A percentile compares a stretch with the other conserved stretches of the same genome.
These are phyloP conservation scores for Polyporus tsugae DNA, from an alignment of 1,284 basidiomycete species.

Conservation along the genomic window DNA sequence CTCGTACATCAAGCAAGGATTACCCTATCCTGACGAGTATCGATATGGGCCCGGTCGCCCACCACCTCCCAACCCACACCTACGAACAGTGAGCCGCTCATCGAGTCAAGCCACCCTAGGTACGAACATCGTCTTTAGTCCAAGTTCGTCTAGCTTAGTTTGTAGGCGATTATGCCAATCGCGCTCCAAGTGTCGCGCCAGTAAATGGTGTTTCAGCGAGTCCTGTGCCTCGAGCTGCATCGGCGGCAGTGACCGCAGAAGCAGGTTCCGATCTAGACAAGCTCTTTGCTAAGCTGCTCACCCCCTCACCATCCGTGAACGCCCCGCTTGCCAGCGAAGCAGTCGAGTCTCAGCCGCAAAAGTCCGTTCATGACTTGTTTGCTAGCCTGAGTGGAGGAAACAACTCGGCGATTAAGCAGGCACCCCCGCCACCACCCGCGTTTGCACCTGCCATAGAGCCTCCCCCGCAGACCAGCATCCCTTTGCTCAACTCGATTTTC, in stretches of 20 bases:
- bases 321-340: constrained; percentile 22
- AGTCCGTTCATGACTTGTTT: constrained; percentile 38
- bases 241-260: constrained; percentile 12
- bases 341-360: constrained; percentile 32
- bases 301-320: constrained; percentile 27
- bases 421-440: constrained; percentile 17
- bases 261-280: constrained; percentile 63
- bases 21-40: constrained; percentile 74
- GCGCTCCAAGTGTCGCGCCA: not conserved
- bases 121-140: constrained; percentile 4
- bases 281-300: constrained; percentile 63
- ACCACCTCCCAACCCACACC: constrained; percentile 58
- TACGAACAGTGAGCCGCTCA: constrained; percentile 40
- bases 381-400: constrained; percentile 32
- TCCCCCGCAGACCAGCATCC: constrained; percentile 46
- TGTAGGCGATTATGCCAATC: not conserved
- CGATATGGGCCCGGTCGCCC: constrained; percentile 71
- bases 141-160: not conserved
- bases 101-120: constrained; percentile 25
- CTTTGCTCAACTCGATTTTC: constrained; percentile 60
- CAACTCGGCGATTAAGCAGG: not conserved
- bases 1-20: constrained; percentile 66
- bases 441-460: constrained; percentile 20
- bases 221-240: constrained; percentile 3
- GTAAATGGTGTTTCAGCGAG: constrained; percentile 2